A percentile compares a stretch with the other conserved stretches of the same genome.
phyloP scores from a whole-genome alignment of 495 filamentous ascomycete genomes.

The Penicillium parvum region DNA sequence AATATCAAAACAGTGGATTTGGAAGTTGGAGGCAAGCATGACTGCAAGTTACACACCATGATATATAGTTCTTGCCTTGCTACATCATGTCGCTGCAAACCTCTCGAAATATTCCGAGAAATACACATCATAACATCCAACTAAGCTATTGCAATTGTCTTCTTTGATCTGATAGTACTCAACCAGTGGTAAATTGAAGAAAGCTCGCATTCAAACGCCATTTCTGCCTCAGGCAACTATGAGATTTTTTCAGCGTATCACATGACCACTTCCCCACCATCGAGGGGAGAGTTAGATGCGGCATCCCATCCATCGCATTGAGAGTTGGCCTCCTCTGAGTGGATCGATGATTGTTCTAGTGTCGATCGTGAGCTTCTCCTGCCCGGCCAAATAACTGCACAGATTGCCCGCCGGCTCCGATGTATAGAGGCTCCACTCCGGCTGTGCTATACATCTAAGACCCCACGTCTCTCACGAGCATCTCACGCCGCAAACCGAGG shows the following conservation, averaged over 20 bases:
- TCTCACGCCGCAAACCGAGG: too few relatives aligned
- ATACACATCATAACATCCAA: not conserved
- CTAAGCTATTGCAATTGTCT: not conserved
- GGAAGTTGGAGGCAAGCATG: too few relatives aligned
- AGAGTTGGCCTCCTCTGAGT: slow-evolving; percentile 15
- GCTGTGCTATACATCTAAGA: not conserved
- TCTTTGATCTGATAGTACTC: too few relatives aligned
- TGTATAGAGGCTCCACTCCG: slow-evolving; percentile 1
- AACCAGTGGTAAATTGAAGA: too few relatives aligned
- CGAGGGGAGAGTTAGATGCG: slow-evolving; percentile 23
- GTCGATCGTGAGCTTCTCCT: slow-evolving; percentile 40
- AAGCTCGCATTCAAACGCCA: not conserved
- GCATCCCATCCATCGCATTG: slow-evolving; percentile 21
- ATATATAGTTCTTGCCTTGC: too few relatives aligned
- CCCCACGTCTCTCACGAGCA: not conserved
- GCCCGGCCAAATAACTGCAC: not conserved
- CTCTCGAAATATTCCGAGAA: not conserved
- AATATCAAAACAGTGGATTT: too few relatives aligned
- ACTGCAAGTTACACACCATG: too few relatives aligned
- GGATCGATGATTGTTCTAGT: slow-evolving; percentile 25
- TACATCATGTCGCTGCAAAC: too few relatives aligned
- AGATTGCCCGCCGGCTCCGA: not conserved
- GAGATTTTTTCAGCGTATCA: slow-evolving; percentile 26
- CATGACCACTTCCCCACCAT: slow-evolving; percentile 35
- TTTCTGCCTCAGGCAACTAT: slow-evolving; percentile 23